phyloP scores from a whole-genome alignment of 805 yeast species.

The Tetrapisispora taiwanensis region DNA sequence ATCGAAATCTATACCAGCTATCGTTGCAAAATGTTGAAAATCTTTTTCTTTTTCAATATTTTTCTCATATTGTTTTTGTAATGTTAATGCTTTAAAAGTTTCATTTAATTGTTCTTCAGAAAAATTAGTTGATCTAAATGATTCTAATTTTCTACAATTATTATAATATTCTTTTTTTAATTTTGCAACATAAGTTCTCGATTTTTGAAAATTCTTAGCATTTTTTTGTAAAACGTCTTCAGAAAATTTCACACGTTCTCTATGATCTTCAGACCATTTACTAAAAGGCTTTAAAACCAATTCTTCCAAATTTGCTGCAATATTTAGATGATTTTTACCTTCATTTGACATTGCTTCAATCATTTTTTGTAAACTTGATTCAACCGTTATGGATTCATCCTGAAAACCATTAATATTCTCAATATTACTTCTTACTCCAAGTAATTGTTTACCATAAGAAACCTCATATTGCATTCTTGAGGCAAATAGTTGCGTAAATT shows the following conservation, averaged over 20 bases:
- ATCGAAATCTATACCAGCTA: constrained; percentile 27
- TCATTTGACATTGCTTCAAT: constrained; percentile 43
- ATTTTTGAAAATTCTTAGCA: constrained; percentile 42
- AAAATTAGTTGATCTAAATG: constrained; percentile 30
- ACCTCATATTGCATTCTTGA: constrained; percentile 66
- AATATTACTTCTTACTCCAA: constrained; percentile 14
- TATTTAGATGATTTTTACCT: constrained; percentile 51
- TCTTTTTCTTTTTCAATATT: constrained; percentile 22
- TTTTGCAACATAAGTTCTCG: constrained; percentile 37
- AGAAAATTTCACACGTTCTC: constrained; percentile 52
- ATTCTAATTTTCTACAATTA: constrained; percentile 66
- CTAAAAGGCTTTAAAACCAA: constrained; percentile 62
- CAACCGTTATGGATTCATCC: constrained; percentile 28
- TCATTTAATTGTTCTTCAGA: constrained; percentile 14
- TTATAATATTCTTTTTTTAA: constrained; percentile 62
- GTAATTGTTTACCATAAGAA: constrained; percentile 49
- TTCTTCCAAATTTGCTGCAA: constrained; percentile 50
- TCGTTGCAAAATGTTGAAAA: constrained; percentile 20
- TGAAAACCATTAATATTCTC: constrained; percentile 10
- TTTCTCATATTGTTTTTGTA: constrained; percentile 18
- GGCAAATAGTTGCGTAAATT: constrained; percentile 53
- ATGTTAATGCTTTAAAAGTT: constrained; percentile 18
- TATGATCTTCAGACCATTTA: constrained; percentile 68
- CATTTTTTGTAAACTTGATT: constrained; percentile 41
- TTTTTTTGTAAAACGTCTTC: constrained; percentile 43